These are phyloP conservation scores for Fulvia fulva DNA, from an alignment of 2,329 filamentous ascomycete species.

Conservation along the genomic window DNA sequence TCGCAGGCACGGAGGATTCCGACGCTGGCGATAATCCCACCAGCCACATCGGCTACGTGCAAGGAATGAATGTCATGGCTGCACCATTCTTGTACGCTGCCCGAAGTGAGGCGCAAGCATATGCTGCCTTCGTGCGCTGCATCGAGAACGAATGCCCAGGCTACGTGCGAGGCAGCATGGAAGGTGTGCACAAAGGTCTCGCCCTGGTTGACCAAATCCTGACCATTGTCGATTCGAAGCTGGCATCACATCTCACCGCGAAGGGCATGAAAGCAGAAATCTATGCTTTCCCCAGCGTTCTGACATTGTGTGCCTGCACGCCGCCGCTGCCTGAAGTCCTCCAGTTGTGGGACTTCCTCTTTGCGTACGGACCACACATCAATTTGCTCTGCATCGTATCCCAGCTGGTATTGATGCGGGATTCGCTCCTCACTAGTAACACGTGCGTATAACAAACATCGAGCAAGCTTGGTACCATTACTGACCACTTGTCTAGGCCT, in stretches of 20 bases:
- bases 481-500: constrained; percentile 55
- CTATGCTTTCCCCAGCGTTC: constrained; percentile 91
- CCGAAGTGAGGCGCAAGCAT: constrained; percentile 90
- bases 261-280: constrained; percentile 90
- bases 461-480: not conserved
- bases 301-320: constrained; percentile 93
- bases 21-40: constrained; percentile 48
- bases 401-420: constrained; percentile 82
- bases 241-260: constrained; percentile 76
- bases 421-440: constrained; percentile 74
- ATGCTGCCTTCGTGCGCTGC: constrained; percentile 82
- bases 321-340: constrained; percentile 91
- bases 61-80: constrained; percentile 97
- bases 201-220: constrained; percentile 88
- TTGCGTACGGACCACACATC: constrained; percentile 90
- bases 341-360: constrained; percentile 92
- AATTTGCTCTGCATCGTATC: constrained; percentile 97
- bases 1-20: constrained; percentile 60
- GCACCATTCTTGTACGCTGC: constrained; percentile 94
- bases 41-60: constrained; percentile 84
- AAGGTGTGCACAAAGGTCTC: constrained; percentile 89
- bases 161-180: constrained; percentile 94
- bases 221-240: constrained; percentile 82
- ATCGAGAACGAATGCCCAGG: constrained; percentile 85
- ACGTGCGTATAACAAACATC: constrained; percentile 57